phyloP scores from a whole-genome alignment of 345 rosid species.

The Eucalyptus pauciflora region DNA sequence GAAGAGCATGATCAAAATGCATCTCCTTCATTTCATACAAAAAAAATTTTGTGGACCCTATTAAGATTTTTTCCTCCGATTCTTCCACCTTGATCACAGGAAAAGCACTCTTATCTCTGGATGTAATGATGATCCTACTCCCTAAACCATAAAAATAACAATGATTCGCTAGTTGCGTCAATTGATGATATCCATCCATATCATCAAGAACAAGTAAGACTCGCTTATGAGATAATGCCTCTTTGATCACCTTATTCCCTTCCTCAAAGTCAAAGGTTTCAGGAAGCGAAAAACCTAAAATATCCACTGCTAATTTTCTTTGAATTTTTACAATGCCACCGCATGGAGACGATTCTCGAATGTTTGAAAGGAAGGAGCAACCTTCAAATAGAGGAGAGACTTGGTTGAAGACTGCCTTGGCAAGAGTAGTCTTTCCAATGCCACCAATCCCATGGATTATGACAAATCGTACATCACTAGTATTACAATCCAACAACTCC shows the following conservation, averaged over 20 bases:
- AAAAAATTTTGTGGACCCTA: not conserved
- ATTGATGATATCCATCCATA: not conserved
- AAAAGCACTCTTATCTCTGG: not conserved
- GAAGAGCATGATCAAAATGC: not conserved
- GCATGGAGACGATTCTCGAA: not conserved
- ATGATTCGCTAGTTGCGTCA: not conserved
- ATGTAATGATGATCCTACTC: not conserved
- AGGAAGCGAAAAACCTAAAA: not conserved
- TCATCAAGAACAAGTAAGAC: not conserved
- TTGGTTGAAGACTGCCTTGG: not conserved
- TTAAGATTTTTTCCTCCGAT: not conserved
- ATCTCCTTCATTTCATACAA: not conserved
- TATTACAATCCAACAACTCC: not conserved
- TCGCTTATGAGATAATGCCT: not conserved
- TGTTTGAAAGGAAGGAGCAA: not conserved
- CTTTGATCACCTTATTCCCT: not conserved
- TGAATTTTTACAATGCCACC: not conserved
- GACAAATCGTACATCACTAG: not conserved
- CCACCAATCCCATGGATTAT: not conserved
- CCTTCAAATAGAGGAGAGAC: not conserved
- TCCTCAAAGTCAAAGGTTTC: not conserved
- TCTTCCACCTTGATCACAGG: not conserved
- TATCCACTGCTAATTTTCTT: not conserved
- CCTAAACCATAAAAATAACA: not conserved
- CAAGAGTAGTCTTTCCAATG: not conserved